Base-by-base conservation (phyloP, 1,284 basidiomycete genomes). In the Irpex rosettiformis region DNA sequence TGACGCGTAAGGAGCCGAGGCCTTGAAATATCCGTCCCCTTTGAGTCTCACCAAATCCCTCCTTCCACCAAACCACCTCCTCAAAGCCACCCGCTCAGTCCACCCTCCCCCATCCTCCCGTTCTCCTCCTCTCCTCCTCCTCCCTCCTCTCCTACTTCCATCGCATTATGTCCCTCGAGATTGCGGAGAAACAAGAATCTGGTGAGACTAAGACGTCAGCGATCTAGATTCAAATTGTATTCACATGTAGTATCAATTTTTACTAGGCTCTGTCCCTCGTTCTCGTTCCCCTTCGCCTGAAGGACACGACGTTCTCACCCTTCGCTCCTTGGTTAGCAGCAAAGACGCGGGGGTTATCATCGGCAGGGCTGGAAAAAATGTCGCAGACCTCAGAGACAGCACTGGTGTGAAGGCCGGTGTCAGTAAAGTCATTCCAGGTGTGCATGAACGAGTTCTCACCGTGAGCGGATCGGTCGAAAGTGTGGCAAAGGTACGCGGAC, bases 381-480 rank as follows among this genome's bases (percentile, higher is more conserved):
- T 98, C 69, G 96, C 96, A 64, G 92, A 95, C 75, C 85, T 99
- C 66, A 86, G 96, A 64, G 93, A 96, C 68, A 86, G 92, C 71
- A 97, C 95, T 52, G 94, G 93, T 66, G 95, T 97, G 77, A 98
- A 96, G 79, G 96, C 96, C 61, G 96, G 96, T 70, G 96, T 99
- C 73, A 94, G 90, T 84, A 98, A 98, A 77, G 96, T 98, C 78
- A 94, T 97, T 61, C 88, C 88, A 58, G 96, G 96, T 67, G 94
- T 99, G 62, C 94, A 97, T 74, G 96, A 99, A 78, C 92, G 96
- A 67, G 94, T 98, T 68, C 86, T 99, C 71, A 94, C 91, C 69
- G 91, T 98, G 73, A 89, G 86, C 62, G 96, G 96, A 61, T 85
- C 91, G 56, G 88, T 96, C 67, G 93, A 97, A 67, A 89, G 86